Evolutionary conservation across 108 stramenopile species (phyloP).

Genomic region (Licmophora abbreviata): DNA sequence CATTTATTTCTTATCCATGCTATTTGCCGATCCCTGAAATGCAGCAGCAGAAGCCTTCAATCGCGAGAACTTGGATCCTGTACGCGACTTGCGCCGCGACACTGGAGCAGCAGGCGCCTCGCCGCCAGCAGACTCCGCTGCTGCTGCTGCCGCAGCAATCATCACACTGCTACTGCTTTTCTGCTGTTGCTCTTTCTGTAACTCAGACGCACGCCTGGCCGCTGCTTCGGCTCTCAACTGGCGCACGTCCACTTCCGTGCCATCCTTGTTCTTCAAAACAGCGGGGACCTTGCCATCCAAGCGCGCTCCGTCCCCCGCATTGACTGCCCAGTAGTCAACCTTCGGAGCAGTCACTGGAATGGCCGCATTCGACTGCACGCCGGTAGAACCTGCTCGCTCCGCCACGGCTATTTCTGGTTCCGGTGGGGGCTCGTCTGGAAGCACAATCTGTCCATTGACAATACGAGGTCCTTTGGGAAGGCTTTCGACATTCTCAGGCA

Average conservation of each 20-base stretch:
- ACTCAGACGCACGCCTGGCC: slow-evolving; percentile 49
- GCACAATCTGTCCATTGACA: slow-evolving; percentile 75
- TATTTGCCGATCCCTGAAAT: slow-evolving; percentile 59
- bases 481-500: slow-evolving; percentile 17
- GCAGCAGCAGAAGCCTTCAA: slow-evolving; percentile 43
- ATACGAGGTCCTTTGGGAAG: slow-evolving; percentile 41
- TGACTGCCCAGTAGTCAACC: slow-evolving; percentile 83
- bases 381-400: slow-evolving; percentile 65
- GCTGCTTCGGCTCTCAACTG: slow-evolving; percentile 72
- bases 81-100: slow-evolving; percentile 66
- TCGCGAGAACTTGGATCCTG: slow-evolving; percentile 68
- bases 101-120: slow-evolving; percentile 12
- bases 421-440: slow-evolving; percentile 27
- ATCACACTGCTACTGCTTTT: slow-evolving; percentile 17
- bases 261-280: slow-evolving; percentile 63
- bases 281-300: slow-evolving; percentile 72
- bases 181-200: slow-evolving; percentile 24
- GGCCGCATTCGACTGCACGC: slow-evolving; percentile 81
- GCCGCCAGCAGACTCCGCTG: slow-evolving; percentile 11
- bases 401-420: slow-evolving; percentile 20
- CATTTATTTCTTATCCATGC: slow-evolving; percentile 14
- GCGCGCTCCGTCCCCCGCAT: slow-evolving; percentile 65
- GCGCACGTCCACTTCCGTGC: slow-evolving; percentile 70
- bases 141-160: slow-evolving; percentile 6
- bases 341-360: slow-evolving; percentile 60